Evolutionary conservation across 768 basidiomycete species (phyloP).

Genomic region (Flagelloscypha sp.): DNA sequence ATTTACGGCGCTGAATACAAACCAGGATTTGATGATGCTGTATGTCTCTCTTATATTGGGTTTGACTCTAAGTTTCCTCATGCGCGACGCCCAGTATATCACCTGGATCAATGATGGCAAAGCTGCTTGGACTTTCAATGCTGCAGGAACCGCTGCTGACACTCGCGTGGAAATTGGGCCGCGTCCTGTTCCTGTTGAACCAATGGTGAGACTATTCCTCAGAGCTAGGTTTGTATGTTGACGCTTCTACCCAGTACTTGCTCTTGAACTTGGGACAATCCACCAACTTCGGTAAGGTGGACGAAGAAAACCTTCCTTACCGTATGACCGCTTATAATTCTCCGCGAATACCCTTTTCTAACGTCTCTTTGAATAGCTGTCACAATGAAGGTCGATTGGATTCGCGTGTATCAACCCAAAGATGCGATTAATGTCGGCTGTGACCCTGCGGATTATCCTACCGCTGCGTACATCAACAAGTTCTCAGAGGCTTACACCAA

Average conservation of each 20-base stretch:
- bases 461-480: constrained; percentile 45
- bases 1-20: constrained; percentile 50
- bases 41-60: constrained; percentile 25
- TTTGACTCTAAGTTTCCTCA: constrained; percentile 19
- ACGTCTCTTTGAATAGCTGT: constrained; percentile 22
- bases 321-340: too few relatives aligned
- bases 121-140: constrained; percentile 48
- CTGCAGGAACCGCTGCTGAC: constrained; percentile 43
- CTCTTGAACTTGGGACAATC: constrained; percentile 85
- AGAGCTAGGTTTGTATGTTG: background rate
- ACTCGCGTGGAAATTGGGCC: constrained; percentile 40
- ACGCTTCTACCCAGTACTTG: constrained; percentile 47
- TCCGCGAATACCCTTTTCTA: too few relatives aligned
- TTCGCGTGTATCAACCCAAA: constrained; percentile 59
- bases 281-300: constrained; percentile 63
- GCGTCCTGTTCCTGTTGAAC: constrained; percentile 61
- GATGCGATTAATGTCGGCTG: constrained; percentile 48
- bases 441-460: constrained; percentile 49
- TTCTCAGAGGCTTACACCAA: constrained; percentile 15
- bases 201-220: constrained; percentile 45
- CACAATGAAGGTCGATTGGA: constrained; percentile 50
- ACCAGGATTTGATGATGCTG: constrained; percentile 33
- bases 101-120: constrained; percentile 58
- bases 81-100: constrained; percentile 38
- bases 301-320: constrained; percentile 63